Percentiles rank a stretch among this genome's conserved stretches.
phyloP scores from a whole-genome alignment of 768 basidiomycete genomes.

The Pisolithus albus region DNA sequence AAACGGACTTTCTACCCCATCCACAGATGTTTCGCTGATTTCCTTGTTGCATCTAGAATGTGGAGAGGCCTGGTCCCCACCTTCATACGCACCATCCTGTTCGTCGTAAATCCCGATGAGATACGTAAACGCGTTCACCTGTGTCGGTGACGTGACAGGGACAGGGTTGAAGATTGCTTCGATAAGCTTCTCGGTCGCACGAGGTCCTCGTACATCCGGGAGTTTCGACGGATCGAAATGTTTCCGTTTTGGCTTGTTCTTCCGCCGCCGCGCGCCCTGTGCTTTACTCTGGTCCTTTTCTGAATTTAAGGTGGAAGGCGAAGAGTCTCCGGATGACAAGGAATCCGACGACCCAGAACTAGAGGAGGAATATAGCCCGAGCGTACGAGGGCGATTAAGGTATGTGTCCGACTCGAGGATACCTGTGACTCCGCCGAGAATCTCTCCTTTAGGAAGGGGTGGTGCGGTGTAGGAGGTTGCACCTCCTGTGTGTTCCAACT shows the following conservation, averaged over 20 bases:
- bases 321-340: slow-evolving; percentile 9
- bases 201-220: slow-evolving; percentile 49
- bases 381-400: slow-evolving; percentile 42
- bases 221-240: slow-evolving; percentile 32
- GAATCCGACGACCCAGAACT: slow-evolving; percentile 1
- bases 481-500: slow-evolving; percentile 48
- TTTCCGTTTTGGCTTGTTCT: slow-evolving; percentile 18
- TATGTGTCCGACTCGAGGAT: slow-evolving; percentile 51
- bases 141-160: slow-evolving; percentile 29
- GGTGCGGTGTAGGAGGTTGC: slow-evolving; percentile 54
- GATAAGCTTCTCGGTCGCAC: slow-evolving; percentile 66
- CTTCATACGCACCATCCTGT: slow-evolving; percentile 11
- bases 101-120: slow-evolving; percentile 20
- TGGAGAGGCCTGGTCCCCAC: slow-evolving; percentile 3
- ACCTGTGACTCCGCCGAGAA: slow-evolving; percentile 59
- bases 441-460: slow-evolving; percentile 65
- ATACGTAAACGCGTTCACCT: slow-evolving; percentile 32
- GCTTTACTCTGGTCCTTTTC: not conserved
- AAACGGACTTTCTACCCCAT: not conserved
- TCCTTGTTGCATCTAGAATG: not conserved
- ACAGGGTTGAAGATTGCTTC: slow-evolving; percentile 76
- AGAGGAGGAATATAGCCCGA: slow-evolving; percentile 36
- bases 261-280: not conserved
- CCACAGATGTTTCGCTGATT: not conserved
- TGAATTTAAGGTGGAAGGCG: slow-evolving; percentile 13